Conservation (phyloP, 2,329 filamentous ascomycete genomes). For the Curvularia spicifera region DNA sequence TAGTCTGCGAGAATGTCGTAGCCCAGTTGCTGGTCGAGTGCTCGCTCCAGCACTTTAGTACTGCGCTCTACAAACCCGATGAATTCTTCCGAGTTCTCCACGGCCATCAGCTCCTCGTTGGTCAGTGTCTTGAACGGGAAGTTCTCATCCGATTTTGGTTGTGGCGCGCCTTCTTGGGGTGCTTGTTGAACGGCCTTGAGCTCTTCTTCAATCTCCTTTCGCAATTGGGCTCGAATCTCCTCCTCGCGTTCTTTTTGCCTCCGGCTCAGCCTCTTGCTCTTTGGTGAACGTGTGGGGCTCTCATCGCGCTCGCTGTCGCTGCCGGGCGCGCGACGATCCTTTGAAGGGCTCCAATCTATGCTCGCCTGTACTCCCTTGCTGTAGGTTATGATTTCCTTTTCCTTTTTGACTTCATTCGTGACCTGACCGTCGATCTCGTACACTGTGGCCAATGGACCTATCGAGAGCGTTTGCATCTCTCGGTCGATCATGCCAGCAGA, state of each 20-base stretch:
- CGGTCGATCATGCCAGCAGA: constrained; percentile 43
- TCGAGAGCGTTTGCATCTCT: constrained; percentile 72
- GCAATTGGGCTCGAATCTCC: constrained; percentile 82
- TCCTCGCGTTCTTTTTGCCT: constrained; percentile 84
- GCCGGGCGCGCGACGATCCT: constrained; percentile 60
- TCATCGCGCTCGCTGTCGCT: constrained; percentile 68
- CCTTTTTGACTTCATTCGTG: constrained; percentile 70
- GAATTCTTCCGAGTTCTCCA: constrained; percentile 91
- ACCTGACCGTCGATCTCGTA: constrained; percentile 81
- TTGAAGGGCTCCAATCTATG: constrained; percentile 69
- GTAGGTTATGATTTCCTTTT: constrained; percentile 84
- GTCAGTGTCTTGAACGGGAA: constrained; percentile 83
- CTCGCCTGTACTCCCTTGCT: constrained; percentile 95
- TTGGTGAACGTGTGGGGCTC: constrained; percentile 58
- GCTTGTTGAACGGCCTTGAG: constrained; percentile 68
- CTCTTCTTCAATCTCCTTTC: constrained; percentile 92
- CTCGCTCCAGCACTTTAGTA: constrained; percentile 95
- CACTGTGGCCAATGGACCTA: constrained; percentile 75
- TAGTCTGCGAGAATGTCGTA: constrained; percentile 98
- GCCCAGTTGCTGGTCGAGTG: constrained; percentile 90
- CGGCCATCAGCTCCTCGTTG: constrained; percentile 84
- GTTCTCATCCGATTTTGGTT: constrained; percentile 56
- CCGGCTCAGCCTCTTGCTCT: constrained; percentile 76
- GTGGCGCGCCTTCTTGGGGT: constrained; percentile 49
- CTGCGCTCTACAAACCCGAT: constrained; percentile 94